Percentiles rank a stretch among this genome's conserved stretches.
Conservation (phyloP, 1,284 basidiomycete species). For the Marasmius sp. region DNA sequence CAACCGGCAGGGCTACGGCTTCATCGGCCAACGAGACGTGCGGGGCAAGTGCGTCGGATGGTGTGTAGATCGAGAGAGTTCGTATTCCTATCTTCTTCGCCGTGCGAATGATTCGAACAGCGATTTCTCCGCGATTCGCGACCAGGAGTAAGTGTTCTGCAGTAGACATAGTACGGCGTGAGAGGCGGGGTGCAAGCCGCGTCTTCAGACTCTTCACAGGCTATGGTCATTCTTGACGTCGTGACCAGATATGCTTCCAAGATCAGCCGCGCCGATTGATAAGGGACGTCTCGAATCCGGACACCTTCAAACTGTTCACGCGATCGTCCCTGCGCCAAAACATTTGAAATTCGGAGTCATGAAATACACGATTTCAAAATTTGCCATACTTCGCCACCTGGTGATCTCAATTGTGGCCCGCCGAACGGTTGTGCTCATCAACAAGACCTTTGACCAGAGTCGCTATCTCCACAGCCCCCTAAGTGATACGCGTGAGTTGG, state of each 20-base stretch:
- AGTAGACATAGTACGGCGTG: slow-evolving; percentile 4
- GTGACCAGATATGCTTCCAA: no score
- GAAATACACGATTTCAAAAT: neutral
- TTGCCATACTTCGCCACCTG: neutral
- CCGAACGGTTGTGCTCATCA: slow-evolving; percentile 42
- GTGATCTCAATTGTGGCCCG: slow-evolving; percentile 13
- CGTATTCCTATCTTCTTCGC: slow-evolving; percentile 46
- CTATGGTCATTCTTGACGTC: no score
- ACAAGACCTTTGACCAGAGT: slow-evolving; percentile 48
- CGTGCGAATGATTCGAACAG: slow-evolving; percentile 55
- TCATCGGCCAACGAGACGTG: slow-evolving; percentile 56
- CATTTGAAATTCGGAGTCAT: neutral
- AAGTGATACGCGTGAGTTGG: neutral
- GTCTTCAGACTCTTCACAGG: no score
- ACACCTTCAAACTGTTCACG: no score
- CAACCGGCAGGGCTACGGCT: slow-evolving; percentile 35
- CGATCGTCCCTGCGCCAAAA: no score
- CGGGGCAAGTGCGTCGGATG: slow-evolving; percentile 51
- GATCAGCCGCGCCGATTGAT: no score
- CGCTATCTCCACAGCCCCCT: slow-evolving; percentile 56
- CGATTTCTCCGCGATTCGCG: slow-evolving; percentile 45
- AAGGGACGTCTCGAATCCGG: no score
- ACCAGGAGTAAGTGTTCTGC: slow-evolving; percentile 34
- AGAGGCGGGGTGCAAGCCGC: no score
- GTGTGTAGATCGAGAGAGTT: slow-evolving; percentile 56